phyloP scores from a whole-genome alignment of 2,329 filamentous ascomycete species.

The Epichloe sp. region DNA sequence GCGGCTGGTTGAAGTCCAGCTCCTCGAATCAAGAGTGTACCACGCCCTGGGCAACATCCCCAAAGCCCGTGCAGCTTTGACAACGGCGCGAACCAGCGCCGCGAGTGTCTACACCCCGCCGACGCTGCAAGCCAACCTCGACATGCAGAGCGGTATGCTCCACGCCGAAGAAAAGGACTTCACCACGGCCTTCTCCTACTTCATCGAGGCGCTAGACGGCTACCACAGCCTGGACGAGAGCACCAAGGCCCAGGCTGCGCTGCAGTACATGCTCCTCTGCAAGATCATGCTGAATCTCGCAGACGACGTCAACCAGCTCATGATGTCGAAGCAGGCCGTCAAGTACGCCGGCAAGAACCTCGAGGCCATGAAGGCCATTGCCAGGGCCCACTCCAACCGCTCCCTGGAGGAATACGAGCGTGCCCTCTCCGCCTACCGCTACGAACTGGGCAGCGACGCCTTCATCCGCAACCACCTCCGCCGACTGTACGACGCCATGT shows the following conservation, averaged over 20 bases:
- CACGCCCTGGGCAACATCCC: conserved; percentile 93
- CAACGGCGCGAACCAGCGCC: conserved; percentile 84
- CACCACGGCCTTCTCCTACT: conserved; percentile 97
- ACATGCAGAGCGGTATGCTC: conserved; percentile 99
- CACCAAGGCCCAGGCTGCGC: conserved; percentile 80
- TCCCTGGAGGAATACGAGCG: conserved; percentile 96
- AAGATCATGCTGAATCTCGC: conserved; percentile 98
- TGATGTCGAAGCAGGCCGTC: conserved; percentile 91
- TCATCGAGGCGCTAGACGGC: conserved; percentile 95
- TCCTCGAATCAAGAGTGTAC: conserved; percentile 93
- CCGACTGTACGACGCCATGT: conserved; percentile 91
- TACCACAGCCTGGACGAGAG: conserved; percentile 89
- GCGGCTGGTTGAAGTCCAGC: conserved; percentile 91
- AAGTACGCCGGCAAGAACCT: conserved; percentile 93
- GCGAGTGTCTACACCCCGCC: conserved; percentile 96
- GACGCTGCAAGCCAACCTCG: conserved; percentile 83
- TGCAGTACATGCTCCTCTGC: conserved; percentile 99
- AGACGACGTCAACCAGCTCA: conserved; percentile 89
- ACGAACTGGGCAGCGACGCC: conserved; percentile 83
- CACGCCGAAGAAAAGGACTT: conserved; percentile 98
- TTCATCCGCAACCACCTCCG: conserved; percentile 97
- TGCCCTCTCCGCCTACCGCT: conserved; percentile 77
- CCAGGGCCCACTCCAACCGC: conserved; percentile 86
- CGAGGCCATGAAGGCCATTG: conserved; percentile 98
- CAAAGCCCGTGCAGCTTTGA: conserved; percentile 89